Conservation (phyloP, 106 monocot genomes). For the Dactylorhiza incarnata region DNA sequence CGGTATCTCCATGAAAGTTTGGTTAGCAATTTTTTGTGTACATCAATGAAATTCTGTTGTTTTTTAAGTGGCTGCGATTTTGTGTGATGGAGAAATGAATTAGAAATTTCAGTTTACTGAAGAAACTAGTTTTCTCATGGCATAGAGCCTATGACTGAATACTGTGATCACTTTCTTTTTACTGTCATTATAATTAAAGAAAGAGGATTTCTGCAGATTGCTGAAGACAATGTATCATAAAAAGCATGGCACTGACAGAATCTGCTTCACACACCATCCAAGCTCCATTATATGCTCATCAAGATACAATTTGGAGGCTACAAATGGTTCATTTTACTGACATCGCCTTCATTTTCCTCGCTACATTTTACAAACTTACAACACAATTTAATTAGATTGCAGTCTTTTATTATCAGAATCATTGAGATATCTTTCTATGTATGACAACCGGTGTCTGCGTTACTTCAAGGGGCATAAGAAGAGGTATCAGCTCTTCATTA, state of each 20-base stretch:
- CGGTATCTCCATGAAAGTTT: not conserved
- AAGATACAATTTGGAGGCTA: conserved; percentile 71
- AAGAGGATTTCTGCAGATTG: conserved; percentile 36
- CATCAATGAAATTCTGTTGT: not conserved
- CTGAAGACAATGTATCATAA: conserved; percentile 92
- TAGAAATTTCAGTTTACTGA: not conserved
- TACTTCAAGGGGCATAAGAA: conserved; percentile 98
- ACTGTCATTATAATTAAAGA: not conserved
- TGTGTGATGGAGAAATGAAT: not conserved
- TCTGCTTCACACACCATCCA: conserved; percentile 96
- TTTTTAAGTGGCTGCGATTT: not conserved
- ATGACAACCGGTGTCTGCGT: conserved; percentile 93
- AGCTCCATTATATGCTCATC: conserved; percentile 96
- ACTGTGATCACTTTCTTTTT: not conserved
- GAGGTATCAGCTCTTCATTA: conserved; percentile 33
- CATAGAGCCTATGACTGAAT: not conserved
- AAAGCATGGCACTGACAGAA: conserved; percentile 81
- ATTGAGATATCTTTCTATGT: conserved; percentile 83
- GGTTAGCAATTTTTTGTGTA: not conserved
- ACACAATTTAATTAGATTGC: not conserved
- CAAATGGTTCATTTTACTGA: conserved; percentile 25
- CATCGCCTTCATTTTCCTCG: not conserved
- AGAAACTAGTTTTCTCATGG: not conserved
- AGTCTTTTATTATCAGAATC: conserved; percentile 41
- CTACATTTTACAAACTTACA: not conserved